Percentiles rank a stretch among this genome's conserved stretches.
Evolutionary conservation across 805 yeast species (phyloP).

Genomic region (Schizosaccharomyces octosporus): DNA sequence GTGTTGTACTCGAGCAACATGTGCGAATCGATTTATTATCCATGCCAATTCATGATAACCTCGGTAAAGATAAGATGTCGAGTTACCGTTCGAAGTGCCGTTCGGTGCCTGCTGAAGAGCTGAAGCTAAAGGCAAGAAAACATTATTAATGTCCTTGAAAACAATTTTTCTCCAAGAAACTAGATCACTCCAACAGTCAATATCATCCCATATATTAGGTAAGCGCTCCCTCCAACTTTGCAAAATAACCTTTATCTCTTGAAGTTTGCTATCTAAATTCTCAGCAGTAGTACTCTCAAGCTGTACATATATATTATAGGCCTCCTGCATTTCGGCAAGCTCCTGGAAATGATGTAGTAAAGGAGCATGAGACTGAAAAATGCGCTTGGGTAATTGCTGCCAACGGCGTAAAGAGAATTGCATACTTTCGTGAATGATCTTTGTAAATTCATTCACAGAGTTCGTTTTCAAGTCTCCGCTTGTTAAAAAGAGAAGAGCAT

Average conservation of each 20-base stretch:
- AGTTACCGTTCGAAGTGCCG: conserved; percentile 22
- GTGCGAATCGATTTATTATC: conserved; percentile 95
- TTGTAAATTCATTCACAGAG: conserved; percentile 59
- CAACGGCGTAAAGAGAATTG: conserved; percentile 79
- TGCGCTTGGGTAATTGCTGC: conserved; percentile 59
- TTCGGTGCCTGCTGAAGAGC: conserved; percentile 34
- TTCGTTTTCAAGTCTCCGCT: conserved; percentile 81
- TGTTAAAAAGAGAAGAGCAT: conserved; percentile 77
- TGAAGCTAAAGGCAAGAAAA: conserved; percentile 78
- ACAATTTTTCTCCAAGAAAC: conserved; percentile 98
- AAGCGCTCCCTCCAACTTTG: conserved; percentile 96
- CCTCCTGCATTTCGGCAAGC: conserved; percentile 91
- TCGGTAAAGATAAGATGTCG: conserved; percentile 81
- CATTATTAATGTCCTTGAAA: conserved; percentile 82
- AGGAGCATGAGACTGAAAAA: conserved; percentile 67
- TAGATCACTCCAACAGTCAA: conserved; percentile 88
- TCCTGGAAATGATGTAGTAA: conserved; percentile 87
- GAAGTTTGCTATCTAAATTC: conserved; percentile 75
- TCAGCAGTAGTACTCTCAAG: conserved; percentile 75
- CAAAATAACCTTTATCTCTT: conserved; percentile 75
- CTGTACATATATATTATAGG: conserved; percentile 76
- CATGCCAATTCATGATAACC: conserved; percentile 98
- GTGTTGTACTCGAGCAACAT: conserved; percentile 87
- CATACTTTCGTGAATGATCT: conserved; percentile 84
- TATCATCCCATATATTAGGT: conserved; percentile 94